Percentiles rank a stretch among this genome's conserved stretches.
phyloP scores from a whole-genome alignment of 768 basidiomycete genomes.

The Exidia glandulosa region DNA sequence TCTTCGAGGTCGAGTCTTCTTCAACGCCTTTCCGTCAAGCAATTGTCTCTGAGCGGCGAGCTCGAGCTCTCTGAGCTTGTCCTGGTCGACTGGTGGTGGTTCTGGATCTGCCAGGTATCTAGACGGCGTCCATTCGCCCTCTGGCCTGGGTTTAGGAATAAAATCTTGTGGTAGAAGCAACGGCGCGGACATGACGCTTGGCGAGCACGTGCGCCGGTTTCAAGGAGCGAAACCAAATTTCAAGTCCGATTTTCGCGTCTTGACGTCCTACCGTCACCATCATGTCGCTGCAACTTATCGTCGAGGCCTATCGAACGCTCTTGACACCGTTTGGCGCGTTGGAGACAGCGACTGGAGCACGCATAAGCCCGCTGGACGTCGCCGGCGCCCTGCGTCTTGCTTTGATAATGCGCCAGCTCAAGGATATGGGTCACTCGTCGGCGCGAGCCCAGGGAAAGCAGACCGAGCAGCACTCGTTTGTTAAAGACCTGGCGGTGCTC shows the following conservation, averaged over 20 bases:
- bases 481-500: slow-evolving; percentile 44
- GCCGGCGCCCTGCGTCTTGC: slow-evolving; percentile 60
- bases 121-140: slow-evolving; percentile 53
- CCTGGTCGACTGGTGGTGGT: slow-evolving; percentile 67
- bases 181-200: neutral
- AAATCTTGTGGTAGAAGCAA: neutral
- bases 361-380: slow-evolving; percentile 54
- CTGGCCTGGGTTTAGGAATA: neutral
- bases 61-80: slow-evolving; percentile 66
- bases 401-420: slow-evolving; percentile 53
- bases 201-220: neutral
- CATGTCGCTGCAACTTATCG: slow-evolving; percentile 3
- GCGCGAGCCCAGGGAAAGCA: slow-evolving; percentile 28
- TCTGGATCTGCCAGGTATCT: slow-evolving; percentile 55
- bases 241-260: neutral
- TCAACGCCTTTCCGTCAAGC: slow-evolving; percentile 71
- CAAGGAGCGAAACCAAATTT: neutral
- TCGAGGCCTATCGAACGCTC: neutral
- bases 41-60: slow-evolving; percentile 59
- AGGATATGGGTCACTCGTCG: slow-evolving; percentile 31
- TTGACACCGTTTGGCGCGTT: slow-evolving; percentile 2
- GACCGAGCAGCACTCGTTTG: slow-evolving; percentile 32
- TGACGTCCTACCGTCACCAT: neutral
- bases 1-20: slow-evolving; percentile 84
- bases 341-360: slow-evolving; percentile 25